Base-by-base conservation (phyloP, 2,329 filamentous ascomycete species). In the Stemphylium vesicarium region DNA sequence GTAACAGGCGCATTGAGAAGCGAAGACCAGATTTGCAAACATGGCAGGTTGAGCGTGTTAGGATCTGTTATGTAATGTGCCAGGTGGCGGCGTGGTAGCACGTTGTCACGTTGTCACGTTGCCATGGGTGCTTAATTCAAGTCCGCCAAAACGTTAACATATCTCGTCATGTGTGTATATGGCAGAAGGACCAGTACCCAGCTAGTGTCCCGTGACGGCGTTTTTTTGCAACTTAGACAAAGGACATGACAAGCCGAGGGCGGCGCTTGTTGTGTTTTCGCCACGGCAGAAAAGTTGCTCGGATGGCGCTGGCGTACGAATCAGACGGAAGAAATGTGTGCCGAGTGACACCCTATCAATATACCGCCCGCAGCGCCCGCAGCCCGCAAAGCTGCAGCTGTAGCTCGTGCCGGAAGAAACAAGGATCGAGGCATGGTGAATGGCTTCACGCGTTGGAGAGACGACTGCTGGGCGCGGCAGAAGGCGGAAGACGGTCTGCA, bases 301-400 rank as follows among this genome's bases (percentile, higher is more conserved):
- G 49, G 16, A 53, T 35, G 48, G 56, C 42, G 38, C 16, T 38
- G 20, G 24, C n/a, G 18, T 46, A 39, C 56, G 31, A 46, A 52
- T 52, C 52, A 56, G 38, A 31, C 39, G 32, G 39, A 38, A 40
- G 41, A 46, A 38, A 49, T 35, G 26, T 53, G 39, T 37, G 51
- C 55, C 46, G 56, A 56, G 47, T 31, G 56, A 51, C 39, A 49
- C 56, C 37, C 47, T 51, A 39, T 32, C 47, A 56, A 44, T 48
- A 49, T 47, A 41, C 39, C 41, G 49, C 45, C 44, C 24, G 45
- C 29, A 43, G 22, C 40, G 5, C 32, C 37, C 45, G 45, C 45
- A 40, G 22, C 33, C 45, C 29, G 35, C 41, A 32, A 35, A 35
- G 46, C 20, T 51, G 49, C 49, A 59, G 49, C 49, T 39, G 33